A percentile compares a stretch with the other conserved stretches of the same genome.
These are phyloP conservation scores for Aspergillus egyptiacus DNA, from an alignment of 495 filamentous ascomycete species.

Conservation along the genomic window DNA sequence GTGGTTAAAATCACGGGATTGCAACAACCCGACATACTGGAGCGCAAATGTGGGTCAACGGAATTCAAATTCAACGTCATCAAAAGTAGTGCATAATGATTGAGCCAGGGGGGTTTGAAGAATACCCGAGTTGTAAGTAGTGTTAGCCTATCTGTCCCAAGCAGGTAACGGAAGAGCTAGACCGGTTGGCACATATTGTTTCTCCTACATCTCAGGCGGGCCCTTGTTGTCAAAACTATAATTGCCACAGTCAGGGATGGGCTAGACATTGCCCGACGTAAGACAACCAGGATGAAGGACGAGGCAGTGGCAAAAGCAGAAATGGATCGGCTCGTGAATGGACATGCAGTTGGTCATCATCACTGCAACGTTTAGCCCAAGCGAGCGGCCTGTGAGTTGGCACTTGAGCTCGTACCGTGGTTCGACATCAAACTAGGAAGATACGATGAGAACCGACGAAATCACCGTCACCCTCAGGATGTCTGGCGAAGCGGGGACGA, in stretches of 20 bases:
- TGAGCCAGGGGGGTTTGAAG: background rate
- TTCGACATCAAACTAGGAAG: constrained; percentile 18
- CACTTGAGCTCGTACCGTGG: constrained; percentile 32
- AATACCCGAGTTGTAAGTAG: background rate
- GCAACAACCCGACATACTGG: constrained; percentile 35
- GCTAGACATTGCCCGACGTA: constrained; percentile 20
- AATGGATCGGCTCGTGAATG: constrained; percentile 22
- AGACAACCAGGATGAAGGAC: constrained; percentile 26
- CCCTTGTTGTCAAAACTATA: constrained; percentile 31
- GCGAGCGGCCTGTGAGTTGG: constrained; percentile 31
- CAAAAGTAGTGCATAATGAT: constrained; percentile 3
- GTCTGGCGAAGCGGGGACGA: constrained; percentile 19
- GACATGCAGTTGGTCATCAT: constrained; percentile 13
- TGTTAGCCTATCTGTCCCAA: constrained; percentile 8
- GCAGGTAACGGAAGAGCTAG: constrained; percentile 11
- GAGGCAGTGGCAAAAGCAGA: constrained; percentile 30
- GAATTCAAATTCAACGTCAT: constrained; percentile 45
- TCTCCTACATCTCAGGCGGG: constrained; percentile 19
- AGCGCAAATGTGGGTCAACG: constrained; percentile 37
- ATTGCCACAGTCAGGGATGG: constrained; percentile 23
- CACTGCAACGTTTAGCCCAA: constrained; percentile 23
- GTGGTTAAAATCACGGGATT: constrained; percentile 43
- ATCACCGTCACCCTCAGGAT: constrained; percentile 10
- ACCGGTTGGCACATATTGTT: constrained; percentile 27
- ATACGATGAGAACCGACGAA: constrained; percentile 6